Evolutionary conservation across 2,329 filamentous ascomycete genomes (phyloP).

Genomic region (Hypoxylon sp.): DNA sequence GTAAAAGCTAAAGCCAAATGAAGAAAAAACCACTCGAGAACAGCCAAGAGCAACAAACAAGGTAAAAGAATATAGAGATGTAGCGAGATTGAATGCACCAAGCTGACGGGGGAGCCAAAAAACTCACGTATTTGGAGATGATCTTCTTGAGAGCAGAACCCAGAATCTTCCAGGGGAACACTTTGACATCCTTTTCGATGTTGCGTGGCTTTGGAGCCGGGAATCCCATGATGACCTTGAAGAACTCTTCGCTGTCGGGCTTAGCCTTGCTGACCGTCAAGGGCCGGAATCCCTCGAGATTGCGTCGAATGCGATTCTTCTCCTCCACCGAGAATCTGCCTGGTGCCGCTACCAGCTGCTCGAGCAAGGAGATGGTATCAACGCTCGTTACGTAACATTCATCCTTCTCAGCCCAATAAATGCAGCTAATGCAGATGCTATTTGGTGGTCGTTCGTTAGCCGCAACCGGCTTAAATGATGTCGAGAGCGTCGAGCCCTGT

Average conservation of each 20-base stretch:
- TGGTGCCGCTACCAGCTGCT: conserved; percentile 83
- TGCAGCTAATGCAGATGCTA: conserved; percentile 96
- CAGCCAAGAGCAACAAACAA: not conserved
- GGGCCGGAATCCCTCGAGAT: conserved; percentile 93
- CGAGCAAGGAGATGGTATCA: conserved; percentile 94
- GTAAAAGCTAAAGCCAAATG: not conserved
- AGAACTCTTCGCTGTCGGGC: conserved; percentile 93
- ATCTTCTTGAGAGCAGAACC: conserved; percentile 94
- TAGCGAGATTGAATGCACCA: not conserved
- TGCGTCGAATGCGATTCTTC: conserved; percentile 97
- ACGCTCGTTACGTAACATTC: conserved; percentile 97
- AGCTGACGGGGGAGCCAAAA: conserved; percentile 9
- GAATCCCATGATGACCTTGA: conserved; percentile 99
- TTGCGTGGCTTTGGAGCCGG: conserved; percentile 95
- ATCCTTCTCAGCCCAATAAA: conserved; percentile 92
- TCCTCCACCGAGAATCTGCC: conserved; percentile 94
- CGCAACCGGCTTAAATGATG: conserved; percentile 83
- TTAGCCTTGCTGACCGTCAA: conserved; percentile 95
- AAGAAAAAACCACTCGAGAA: not conserved
- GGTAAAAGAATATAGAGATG: conserved; percentile 16
- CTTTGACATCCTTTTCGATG: conserved; percentile 99
- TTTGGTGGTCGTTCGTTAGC: conserved; percentile 84
- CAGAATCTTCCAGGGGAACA: conserved; percentile 96
- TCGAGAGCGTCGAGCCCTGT: conserved; percentile 83
- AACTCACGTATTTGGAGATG: conserved; percentile 86